Base-by-base conservation (phyloP, 495 filamentous ascomycete species). In the Chaetomium cochliodes region DNA sequence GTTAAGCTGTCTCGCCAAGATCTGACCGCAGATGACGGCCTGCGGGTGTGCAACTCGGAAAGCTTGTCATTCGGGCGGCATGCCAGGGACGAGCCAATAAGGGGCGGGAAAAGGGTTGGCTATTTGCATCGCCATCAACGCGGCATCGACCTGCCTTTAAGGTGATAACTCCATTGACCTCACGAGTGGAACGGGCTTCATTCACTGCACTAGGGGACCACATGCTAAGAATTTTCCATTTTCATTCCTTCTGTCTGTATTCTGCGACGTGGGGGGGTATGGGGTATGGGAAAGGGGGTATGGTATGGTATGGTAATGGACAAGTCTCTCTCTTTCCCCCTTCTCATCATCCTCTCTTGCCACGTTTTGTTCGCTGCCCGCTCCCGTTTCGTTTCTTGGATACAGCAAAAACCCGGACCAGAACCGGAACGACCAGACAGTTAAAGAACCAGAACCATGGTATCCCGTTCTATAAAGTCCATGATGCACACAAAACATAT, bases 381-480 rank as follows among this genome's bases (percentile, higher is more conserved):
- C 18, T 37, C 57, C 57, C 42, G 41, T 41, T 58, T 44, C 25
- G 26, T 28, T 41, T 41, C 44, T n/a, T 28, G 5, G 13, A 46
- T 7, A 44, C 50, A 55, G n/a, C 22, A 22, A 58, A 57, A 28
- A 18, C 56, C 56, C 54, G 30, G 13, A 59, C 52, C 52, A 54
- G 55, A 67, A 37, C 55, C 59, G 49, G 37, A 64, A 18, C 56
- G 15, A 60, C 52, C 52, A 58, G 55, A 46, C 59, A 55, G 37
- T 51, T 51, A 57, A 56, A 55, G 51, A 53, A 30, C 26, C 51
- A 53, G 51, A 16, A 59, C 58, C 62, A 58, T 65, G 66, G 63
- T 60, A 68, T 65, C 59, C 66, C 66, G 62, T 56, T 67, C 66
- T 68, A 68, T 68, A 68, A 50, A 67, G 37, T 13, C 62, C 58